Conservation (phyloP, 2,329 filamentous ascomycete genomes). For the Cladophialophora immunda region DNA sequence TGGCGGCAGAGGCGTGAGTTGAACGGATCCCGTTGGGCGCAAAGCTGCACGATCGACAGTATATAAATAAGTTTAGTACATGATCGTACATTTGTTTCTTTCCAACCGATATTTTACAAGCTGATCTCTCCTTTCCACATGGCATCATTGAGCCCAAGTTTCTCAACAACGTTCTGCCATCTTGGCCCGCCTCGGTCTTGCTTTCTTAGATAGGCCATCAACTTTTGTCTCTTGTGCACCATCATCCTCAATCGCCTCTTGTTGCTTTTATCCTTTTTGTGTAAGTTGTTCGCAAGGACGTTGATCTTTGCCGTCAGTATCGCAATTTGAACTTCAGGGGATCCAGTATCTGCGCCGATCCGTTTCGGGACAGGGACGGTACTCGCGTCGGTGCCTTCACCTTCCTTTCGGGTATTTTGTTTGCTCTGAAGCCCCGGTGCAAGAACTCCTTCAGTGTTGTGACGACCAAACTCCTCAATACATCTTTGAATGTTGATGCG, state of each 20-base stretch:
- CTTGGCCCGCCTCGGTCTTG: conserved; percentile 91
- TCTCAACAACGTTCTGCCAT: conserved; percentile 86
- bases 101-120: conserved; percentile 59
- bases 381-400: conserved; percentile 18
- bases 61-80: conserved; percentile 7
- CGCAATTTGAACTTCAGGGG: conserved; percentile 95
- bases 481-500: conserved; percentile 86
- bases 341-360: conserved; percentile 91
- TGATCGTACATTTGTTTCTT: conserved; percentile 31
- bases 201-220: conserved; percentile 83
- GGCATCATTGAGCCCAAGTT: conserved; percentile 83
- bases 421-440: conserved; percentile 63
- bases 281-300: conserved; percentile 75
- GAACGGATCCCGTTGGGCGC: conserved; percentile 8
- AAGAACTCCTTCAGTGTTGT: conserved; percentile 80
- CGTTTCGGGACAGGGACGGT: conserved; percentile 56
- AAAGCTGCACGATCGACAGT: not conserved
- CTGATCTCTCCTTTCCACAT: conserved; percentile 92
- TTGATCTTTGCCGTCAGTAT: conserved; percentile 95
- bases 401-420: conserved; percentile 4
- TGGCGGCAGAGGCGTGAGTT: conserved; percentile 39
- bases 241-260: conserved; percentile 87
- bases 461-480: conserved; percentile 86
- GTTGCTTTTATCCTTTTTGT: conserved; percentile 87
- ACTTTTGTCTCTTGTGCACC: conserved; percentile 87